Percentiles rank a stretch among this genome's conserved stretches.
phyloP scores from a whole-genome alignment of 2,329 filamentous ascomycete species.

The Capronia epimyces region DNA sequence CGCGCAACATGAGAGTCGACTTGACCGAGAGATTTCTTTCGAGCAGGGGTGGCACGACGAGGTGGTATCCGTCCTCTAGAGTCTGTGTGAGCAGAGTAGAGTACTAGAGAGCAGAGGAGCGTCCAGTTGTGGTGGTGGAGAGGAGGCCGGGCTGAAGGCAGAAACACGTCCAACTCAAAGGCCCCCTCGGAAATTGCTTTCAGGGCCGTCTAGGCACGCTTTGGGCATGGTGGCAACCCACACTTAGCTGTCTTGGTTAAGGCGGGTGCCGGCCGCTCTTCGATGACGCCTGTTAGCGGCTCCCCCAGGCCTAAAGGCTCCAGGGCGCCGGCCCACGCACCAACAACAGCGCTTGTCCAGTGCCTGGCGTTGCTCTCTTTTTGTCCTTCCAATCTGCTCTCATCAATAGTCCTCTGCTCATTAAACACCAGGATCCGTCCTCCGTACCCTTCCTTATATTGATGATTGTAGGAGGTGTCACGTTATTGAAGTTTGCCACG shows the following conservation, averaged over 20 bases:
- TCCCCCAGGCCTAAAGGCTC: slow-evolving; percentile 14
- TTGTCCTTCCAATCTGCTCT: slow-evolving; percentile 2
- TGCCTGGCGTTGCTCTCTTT: neutral
- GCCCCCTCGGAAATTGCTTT: slow-evolving; percentile 14
- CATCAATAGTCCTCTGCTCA: neutral
- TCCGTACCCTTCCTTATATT: too few relatives aligned
- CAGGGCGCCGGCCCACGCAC: neutral
- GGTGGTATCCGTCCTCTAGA: too few relatives aligned
- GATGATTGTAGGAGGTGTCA: too few relatives aligned
- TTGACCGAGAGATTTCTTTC: neutral
- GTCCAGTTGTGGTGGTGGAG: neutral
- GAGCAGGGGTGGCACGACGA: neutral
- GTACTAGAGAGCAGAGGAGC: neutral
- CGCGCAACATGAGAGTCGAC: neutral
- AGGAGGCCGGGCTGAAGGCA: neutral
- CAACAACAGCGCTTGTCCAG: neutral
- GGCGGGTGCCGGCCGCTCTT: neutral
- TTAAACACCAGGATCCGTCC: neutral
- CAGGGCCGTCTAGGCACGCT: slow-evolving; percentile 4
- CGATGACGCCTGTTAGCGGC: neutral
- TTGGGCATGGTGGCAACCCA: slow-evolving; percentile 1
- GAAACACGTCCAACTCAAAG: neutral
- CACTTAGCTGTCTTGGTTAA: neutral
- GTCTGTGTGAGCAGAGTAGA: too few relatives aligned
- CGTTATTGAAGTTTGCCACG: too few relatives aligned